Evolutionary conservation across 257 asterid genomes (phyloP).

Genomic region (Nicotiana benthamiana): DNA sequence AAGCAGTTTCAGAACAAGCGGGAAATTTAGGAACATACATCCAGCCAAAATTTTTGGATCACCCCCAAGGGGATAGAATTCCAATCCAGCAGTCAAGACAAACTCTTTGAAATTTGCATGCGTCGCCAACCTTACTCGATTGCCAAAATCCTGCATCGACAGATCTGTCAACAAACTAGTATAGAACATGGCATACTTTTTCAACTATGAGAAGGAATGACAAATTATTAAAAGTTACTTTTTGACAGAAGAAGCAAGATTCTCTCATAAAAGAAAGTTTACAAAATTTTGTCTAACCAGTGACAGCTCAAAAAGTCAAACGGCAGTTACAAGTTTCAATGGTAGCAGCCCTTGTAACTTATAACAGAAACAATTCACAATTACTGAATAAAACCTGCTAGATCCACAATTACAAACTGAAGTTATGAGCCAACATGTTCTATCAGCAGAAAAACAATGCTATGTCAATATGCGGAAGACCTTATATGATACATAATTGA

Average conservation of each 20-base stretch:
- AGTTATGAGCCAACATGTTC: no score
- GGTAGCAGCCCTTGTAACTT: no score
- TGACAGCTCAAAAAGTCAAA: no score
- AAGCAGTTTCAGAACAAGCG: background rate
- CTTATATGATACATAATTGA: no score
- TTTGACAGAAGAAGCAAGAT: background rate
- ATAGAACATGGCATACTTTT: background rate
- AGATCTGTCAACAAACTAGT: constrained; percentile 13
- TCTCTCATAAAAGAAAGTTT: no score
- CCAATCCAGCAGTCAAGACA: constrained; percentile 30
- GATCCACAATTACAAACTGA: no score
- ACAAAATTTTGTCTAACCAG: no score
- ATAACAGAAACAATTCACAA: no score
- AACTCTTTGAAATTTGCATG: constrained; percentile 27
- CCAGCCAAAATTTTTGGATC: constrained; percentile 34
- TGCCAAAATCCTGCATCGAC: constrained; percentile 65
- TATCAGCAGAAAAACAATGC: no score
- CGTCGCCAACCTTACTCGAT: constrained; percentile 27
- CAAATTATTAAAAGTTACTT: background rate
- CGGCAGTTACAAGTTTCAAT: no score
- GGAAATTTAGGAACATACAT: constrained; percentile 46
- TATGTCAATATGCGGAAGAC: no score
- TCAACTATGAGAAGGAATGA: background rate
- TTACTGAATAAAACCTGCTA: no score
- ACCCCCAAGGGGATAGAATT: constrained; percentile 28